Percentiles rank a stretch among this genome's conserved stretches.
Evolutionary conservation across 1,139 yeast genomes (phyloP).

Genomic region (Magnusiomyces tetraspermus): DNA sequence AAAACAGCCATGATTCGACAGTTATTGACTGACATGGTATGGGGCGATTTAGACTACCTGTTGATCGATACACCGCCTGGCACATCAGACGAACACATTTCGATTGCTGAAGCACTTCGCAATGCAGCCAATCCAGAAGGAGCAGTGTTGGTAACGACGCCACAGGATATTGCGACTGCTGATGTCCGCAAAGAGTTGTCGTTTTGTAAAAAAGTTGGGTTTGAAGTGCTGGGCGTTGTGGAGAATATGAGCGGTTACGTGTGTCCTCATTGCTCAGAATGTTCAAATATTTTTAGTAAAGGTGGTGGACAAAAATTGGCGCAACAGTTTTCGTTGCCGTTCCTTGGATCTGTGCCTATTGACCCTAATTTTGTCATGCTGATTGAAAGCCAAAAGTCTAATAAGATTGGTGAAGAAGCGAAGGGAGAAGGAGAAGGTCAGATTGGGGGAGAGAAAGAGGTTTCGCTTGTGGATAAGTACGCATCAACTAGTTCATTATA

Average conservation of each 20-base stretch:
- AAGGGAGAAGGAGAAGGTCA: slow-evolving; percentile 17
- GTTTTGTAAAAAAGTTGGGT: slow-evolving; percentile 79
- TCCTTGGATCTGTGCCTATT: slow-evolving; percentile 81
- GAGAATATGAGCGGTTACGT: slow-evolving; percentile 97
- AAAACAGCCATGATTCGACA: slow-evolving; percentile 97
- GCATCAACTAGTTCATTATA: slow-evolving; percentile 31
- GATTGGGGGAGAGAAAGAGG: neutral
- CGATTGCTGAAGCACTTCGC: slow-evolving; percentile 83
- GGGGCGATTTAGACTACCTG: slow-evolving; percentile 78
- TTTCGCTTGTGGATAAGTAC: slow-evolving; percentile 34
- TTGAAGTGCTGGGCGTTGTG: slow-evolving; percentile 72
- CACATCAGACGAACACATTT: slow-evolving; percentile 95
- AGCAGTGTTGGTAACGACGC: slow-evolving; percentile 90
- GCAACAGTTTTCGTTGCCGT: slow-evolving; percentile 48
- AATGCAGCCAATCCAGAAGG: slow-evolving; percentile 75
- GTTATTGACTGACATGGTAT: slow-evolving; percentile 77
- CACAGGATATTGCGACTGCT: slow-evolving; percentile 84
- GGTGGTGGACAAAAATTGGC: slow-evolving; percentile 88
- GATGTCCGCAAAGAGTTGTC: slow-evolving; percentile 93
- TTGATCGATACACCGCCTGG: slow-evolving; percentile 98
- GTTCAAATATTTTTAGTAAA: slow-evolving; percentile 76
- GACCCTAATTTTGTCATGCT: slow-evolving; percentile 85
- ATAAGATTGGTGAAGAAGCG: slow-evolving; percentile 10
- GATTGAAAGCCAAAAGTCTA: slow-evolving; percentile 44
- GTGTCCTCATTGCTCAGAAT: slow-evolving; percentile 86